Evolutionary conservation across 306 rosid species (phyloP).

Genomic region (Phaseolus lunatus): DNA sequence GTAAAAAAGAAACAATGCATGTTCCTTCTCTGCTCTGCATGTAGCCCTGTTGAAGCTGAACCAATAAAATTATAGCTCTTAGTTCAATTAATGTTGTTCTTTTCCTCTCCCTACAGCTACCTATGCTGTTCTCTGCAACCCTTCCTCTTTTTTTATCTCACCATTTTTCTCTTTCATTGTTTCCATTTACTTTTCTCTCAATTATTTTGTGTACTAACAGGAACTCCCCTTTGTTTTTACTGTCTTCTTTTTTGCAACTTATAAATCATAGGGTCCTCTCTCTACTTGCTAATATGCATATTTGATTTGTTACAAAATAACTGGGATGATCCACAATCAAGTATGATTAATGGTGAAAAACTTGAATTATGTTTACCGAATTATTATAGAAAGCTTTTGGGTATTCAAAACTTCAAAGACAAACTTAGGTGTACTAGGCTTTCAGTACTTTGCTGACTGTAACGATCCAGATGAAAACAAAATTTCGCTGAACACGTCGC

Average conservation of each 20-base stretch:
- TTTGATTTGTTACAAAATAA: not conserved
- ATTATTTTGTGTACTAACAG: conserved; percentile 52
- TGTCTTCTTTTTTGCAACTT: conserved; percentile 38
- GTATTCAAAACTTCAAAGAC: not conserved
- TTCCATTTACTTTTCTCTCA: conserved; percentile 41
- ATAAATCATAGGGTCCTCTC: conserved; percentile 33
- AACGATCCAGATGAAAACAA: conserved; percentile 45
- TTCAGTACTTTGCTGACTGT: conserved; percentile 5
- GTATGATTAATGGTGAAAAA: conserved; percentile 3
- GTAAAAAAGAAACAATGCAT: conserved; percentile 42
- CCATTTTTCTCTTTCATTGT: conserved; percentile 8
- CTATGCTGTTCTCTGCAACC: conserved; percentile 29
- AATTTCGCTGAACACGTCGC: conserved; percentile 41
- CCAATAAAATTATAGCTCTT: conserved; percentile 36
- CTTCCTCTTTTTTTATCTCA: conserved; percentile 11
- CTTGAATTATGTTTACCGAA: conserved; percentile 13
- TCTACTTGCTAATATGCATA: not conserved
- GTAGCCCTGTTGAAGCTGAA: conserved; percentile 42
- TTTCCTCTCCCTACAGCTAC: conserved; percentile 21
- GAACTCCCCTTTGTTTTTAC: conserved; percentile 39
- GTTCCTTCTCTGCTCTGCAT: conserved; percentile 28
- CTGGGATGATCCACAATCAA: not conserved
- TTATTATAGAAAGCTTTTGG: not conserved
- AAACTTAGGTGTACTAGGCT: conserved; percentile 7
- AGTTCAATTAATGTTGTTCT: conserved; percentile 28